Percentiles rank a stretch among this genome's conserved stretches.
Evolutionary conservation across 169 alveolate genomes (phyloP).

Genomic region (Plasmodium gallinaceum): DNA sequence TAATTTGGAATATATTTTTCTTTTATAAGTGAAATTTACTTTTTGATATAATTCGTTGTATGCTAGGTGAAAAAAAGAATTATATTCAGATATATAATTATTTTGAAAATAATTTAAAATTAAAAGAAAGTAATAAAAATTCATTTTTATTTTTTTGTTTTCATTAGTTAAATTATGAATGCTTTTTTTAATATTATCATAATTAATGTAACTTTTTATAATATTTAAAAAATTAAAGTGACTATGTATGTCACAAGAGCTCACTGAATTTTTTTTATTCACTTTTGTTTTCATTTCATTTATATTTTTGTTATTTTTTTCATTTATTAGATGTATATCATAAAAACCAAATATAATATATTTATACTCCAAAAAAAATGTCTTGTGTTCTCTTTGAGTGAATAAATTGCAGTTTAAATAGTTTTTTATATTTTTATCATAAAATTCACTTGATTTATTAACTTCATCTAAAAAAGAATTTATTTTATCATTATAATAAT

Average conservation of each 20-base stretch:
- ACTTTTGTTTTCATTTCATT: conserved; percentile 23
- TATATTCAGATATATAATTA: conserved; percentile 11
- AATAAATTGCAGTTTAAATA: conserved; percentile 11
- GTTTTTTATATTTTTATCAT: neutral
- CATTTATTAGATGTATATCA: conserved; percentile 49
- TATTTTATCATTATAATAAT: neutral
- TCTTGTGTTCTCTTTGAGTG: conserved; percentile 57
- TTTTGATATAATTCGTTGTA: conserved; percentile 14
- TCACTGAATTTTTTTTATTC: conserved; percentile 4
- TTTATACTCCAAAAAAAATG: conserved; percentile 45
- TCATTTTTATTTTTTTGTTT: conserved; percentile 28
- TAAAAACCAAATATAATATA: conserved; percentile 68
- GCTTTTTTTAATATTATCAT: conserved; percentile 5
- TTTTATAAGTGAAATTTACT: neutral
- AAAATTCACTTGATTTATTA: neutral
- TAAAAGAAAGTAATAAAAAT: conserved; percentile 47
- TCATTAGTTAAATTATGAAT: neutral
- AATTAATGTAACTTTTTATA: conserved; percentile 26
- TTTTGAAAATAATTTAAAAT: conserved; percentile 34
- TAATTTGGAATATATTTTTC: neutral
- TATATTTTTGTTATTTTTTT: conserved; percentile 8
- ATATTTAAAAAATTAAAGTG: conserved; percentile 48
- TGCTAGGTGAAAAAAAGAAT: conserved; percentile 42
- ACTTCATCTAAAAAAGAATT: neutral
- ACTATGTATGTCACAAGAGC: conserved; percentile 45